A percentile compares a stretch with the other conserved stretches of the same genome.
Evolutionary conservation across 2,329 filamentous ascomycete species (phyloP).

Genomic region (Ophiostoma populinum): DNA sequence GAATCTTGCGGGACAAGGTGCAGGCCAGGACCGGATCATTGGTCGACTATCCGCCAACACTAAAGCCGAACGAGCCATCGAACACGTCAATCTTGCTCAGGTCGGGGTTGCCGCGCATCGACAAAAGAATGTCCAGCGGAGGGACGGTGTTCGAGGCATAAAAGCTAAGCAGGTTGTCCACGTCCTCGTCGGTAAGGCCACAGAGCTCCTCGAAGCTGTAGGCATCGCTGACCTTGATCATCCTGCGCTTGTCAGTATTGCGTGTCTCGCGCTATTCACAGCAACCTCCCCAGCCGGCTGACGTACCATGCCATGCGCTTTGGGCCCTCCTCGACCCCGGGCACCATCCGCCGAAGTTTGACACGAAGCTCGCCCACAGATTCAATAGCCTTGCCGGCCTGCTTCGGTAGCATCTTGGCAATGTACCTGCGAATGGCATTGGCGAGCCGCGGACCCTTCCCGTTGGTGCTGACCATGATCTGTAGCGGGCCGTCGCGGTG

Average conservation of each 20-base stretch:
- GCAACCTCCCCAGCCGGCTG: no score
- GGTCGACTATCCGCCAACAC: slow-evolving; percentile 24
- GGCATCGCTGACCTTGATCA: slow-evolving; percentile 76
- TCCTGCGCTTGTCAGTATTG: no score
- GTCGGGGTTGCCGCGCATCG: slow-evolving; percentile 30
- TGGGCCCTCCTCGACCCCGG: slow-evolving; percentile 52
- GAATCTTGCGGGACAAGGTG: no score
- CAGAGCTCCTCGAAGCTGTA: slow-evolving; percentile 78
- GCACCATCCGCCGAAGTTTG: slow-evolving; percentile 63
- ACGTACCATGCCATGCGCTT: slow-evolving; percentile 80
- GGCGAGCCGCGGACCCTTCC: slow-evolving; percentile 81
- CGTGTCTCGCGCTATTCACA: no score
- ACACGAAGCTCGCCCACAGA: slow-evolving; percentile 65
- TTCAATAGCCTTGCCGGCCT: slow-evolving; percentile 72
- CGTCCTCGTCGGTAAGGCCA: slow-evolving; percentile 64
- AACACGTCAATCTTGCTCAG: slow-evolving; percentile 34
- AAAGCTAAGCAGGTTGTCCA: slow-evolving; percentile 65
- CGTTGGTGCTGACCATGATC: slow-evolving; percentile 98
- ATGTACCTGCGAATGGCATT: slow-evolving; percentile 75
- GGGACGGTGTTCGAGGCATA: slow-evolving; percentile 45
- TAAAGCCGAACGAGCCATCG: slow-evolving; percentile 42
- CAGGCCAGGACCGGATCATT: no score
- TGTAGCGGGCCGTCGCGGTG: slow-evolving; percentile 90
- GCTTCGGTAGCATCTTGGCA: slow-evolving; percentile 54
- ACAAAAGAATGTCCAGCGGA: slow-evolving; percentile 33